Percentiles rank a stretch among this genome's conserved stretches.
Evolutionary conservation across 257 asterid species (phyloP).

Genomic region (Solanum sitiens): DNA sequence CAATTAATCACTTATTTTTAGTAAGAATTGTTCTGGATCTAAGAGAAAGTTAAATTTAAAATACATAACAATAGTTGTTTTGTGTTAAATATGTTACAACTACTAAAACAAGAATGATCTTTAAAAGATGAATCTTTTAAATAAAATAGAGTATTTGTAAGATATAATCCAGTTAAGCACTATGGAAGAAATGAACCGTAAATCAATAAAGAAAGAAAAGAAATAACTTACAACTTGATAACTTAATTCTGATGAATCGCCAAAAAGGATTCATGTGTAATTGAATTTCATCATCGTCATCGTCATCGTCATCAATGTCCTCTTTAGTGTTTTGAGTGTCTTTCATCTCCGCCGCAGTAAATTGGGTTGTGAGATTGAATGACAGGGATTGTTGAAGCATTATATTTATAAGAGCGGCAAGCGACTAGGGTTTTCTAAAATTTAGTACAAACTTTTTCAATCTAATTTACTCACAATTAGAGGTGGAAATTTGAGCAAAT

Average conservation of each 20-base stretch:
- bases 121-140: no score
- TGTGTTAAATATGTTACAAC: no score
- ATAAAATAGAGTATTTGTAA: no score
- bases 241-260: background rate
- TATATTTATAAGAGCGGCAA: no score
- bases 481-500: no score
- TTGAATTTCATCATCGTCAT: background rate
- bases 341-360: background rate
- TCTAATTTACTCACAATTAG: no score
- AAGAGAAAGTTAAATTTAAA: no score
- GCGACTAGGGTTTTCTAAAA: background rate
- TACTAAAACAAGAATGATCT: no score
- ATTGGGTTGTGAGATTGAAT: background rate
- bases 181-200: no score
- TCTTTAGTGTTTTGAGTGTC: background rate
- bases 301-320: background rate
- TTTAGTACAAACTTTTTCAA: no score
- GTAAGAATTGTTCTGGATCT: no score
- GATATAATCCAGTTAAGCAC: background rate
- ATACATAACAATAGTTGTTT: background rate
- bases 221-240: background rate
- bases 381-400: background rate
- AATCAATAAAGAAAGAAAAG: background rate
- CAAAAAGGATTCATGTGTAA: no score
- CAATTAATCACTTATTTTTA: background rate